Evolutionary conservation across 1,284 basidiomycete genomes (phyloP), one percentile per base, ranked within the genome.

Genomic region (Puccinia sorghi): DNA sequence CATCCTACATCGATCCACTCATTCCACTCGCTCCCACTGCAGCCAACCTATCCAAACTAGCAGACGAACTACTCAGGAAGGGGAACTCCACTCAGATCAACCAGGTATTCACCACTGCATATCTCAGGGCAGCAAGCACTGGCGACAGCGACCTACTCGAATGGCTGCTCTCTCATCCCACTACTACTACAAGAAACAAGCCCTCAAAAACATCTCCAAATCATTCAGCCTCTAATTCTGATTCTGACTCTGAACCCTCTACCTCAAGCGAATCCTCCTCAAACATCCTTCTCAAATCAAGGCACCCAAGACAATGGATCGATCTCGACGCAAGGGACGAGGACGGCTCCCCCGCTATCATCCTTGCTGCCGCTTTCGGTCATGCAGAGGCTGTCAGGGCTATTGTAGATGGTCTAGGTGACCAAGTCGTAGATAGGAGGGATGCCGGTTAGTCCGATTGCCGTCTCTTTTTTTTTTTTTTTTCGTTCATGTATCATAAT

Each of bases 131-230:
- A 25, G 76, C 76, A 2, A 52, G 43, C 37, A 71, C 69, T 17
- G 76, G 76, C 41, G 69, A 79, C 71, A 72, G 69, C 46, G 76
- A 79, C 71, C 59, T 79, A 22, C 48, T 79, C 13, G 76, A 79
- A 43, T 79, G 76, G 76, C 50, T 79, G 15, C 56, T 79, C 43
- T 48, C 52, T 43, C 37, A 32, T 27, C 17, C 39, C 39, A 64
- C 0, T 27, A 63, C 1, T 25, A 43, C 41, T 9, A 13, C 61
- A 37, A 6, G 52, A 32, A 56, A 4, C 2, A 2, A 22, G 66
- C 59, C 59, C 15, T 25, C 64, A 63, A 11, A 5, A 63, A 37
- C 59, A 63, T 20, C 61, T 11, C 5, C 20, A 46, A 5, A 7
- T 25, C 20, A 2, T 13, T 25, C 66, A 17, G 17, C 17, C 17